phyloP scores from a whole-genome alignment of 257 asterid species.

The Jasminum sambac region DNA sequence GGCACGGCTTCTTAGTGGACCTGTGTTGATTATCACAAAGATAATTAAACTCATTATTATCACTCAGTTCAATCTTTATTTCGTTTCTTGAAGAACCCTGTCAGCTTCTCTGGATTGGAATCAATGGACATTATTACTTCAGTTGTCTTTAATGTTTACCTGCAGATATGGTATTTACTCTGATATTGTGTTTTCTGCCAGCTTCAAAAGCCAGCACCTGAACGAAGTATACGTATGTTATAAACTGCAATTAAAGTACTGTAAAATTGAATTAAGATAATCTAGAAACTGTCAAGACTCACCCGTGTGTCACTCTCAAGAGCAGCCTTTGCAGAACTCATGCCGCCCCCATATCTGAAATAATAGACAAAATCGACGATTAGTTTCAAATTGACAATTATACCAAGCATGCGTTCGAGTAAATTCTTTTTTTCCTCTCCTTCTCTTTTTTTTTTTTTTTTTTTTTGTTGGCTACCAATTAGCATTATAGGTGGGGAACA shows the following conservation, averaged over 20 bases:
- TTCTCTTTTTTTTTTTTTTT: too few relatives aligned
- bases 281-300: slow-evolving; percentile 20
- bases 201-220: slow-evolving; percentile 98
- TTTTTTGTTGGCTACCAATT: too few relatives aligned
- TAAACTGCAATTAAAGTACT: slow-evolving; percentile 10
- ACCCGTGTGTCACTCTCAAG: slow-evolving; percentile 60
- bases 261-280: slow-evolving; percentile 9
- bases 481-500: too few relatives aligned
- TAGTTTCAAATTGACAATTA: too few relatives aligned
- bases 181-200: slow-evolving; percentile 69
- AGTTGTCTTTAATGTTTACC: slow-evolving; percentile 39
- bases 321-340: slow-evolving; percentile 65
- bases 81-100: neutral
- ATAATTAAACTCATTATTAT: neutral
- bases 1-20: slow-evolving; percentile 96
- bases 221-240: slow-evolving; percentile 19
- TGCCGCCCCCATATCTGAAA: slow-evolving; percentile 72
- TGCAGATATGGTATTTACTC: slow-evolving; percentile 98
- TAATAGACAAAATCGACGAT: slow-evolving; percentile 6
- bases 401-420: too few relatives aligned
- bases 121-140: neutral
- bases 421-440: too few relatives aligned
- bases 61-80: neutral
- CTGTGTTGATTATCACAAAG: slow-evolving; percentile 32
- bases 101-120: neutral